Evolutionary conservation across 2,329 filamentous ascomycete species (phyloP), one percentile per base, ranked within the genome.

Genomic region (Penicillium rolfsii): DNA sequence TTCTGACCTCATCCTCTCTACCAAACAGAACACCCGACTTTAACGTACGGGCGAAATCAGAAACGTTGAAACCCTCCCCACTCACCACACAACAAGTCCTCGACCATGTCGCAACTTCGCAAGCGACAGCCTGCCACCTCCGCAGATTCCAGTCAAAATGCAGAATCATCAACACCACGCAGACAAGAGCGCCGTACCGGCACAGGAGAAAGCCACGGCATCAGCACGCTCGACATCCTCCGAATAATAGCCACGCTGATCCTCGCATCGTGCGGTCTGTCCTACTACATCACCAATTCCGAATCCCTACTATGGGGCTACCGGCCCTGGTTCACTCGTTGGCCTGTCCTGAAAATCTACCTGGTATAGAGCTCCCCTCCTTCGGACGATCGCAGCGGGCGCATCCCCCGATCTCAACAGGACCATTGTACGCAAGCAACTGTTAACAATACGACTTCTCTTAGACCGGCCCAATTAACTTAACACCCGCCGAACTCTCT

Each of bases 401-500:
- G 49, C 30, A 22, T 12, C 4, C 28, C 7, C 22, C 28, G 16
- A 19, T 12, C 6, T 9, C 28, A 14, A 35, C 14, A 8, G 12
- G 11, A 46, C 9, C 19, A 38, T 26, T 8, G 2, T 3, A 36
- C n/a, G 5, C 12, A 26, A 40, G 12, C 30, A 59, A 4, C 22
- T 59, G 54, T 35, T 48, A 24, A 59, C 26, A 35, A 33, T n/a
- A 24, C 22, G 16, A 9, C 28, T n/a, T 33, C 40, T 46, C 60
- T 64, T 62, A 83, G 81, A 74, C 76, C 64, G 81, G 82, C 4
- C 90, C 91, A 14, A 64, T 91, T 54, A 80, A 84, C 73, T 83
- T 98, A 41, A 97, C 92, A 0, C 89, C 90, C 59, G 81, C 83
- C 22, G 83, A 97, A 75, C 88, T 99, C 52, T 76, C 84, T 49